Percentiles rank a stretch among this genome's conserved stretches.
These are phyloP conservation scores for Hura crepitans DNA, from an alignment of 441 rosid species.

Conservation along the genomic window DNA sequence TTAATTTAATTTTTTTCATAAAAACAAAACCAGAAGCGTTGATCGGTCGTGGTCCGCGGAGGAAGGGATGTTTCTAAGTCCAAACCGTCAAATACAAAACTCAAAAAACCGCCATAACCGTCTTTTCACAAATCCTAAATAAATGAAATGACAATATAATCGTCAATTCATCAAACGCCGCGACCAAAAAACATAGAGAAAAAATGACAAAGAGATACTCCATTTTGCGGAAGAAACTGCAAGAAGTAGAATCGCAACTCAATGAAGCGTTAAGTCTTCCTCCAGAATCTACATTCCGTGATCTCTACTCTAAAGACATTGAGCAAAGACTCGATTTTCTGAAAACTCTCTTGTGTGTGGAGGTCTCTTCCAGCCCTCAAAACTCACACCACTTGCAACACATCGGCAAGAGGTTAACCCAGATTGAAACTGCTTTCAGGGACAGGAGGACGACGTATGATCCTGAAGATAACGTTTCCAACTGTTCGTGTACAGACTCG, in stretches of 20 bases:
- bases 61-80: too few species aligned
- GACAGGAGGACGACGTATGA: not conserved
- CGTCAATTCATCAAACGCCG: too few species aligned
- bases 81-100: too few species aligned
- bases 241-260: conserved; percentile 42
- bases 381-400: conserved; percentile 33
- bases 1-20: too few species aligned
- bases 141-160: too few species aligned
- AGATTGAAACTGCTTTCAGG: conserved; percentile 29
- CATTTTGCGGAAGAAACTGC: conserved; percentile 46
- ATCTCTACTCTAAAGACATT: conserved; percentile 30
- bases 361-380: conserved; percentile 35
- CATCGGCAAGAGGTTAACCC: conserved; percentile 25
- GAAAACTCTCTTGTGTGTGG: conserved; percentile 46
- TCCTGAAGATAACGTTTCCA: conserved; percentile 24
- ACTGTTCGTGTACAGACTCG: conserved; percentile 41
- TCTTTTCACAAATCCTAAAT: too few species aligned
- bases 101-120: too few species aligned
- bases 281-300: conserved; percentile 16
- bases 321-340: conserved; percentile 40
- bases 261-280: conserved; percentile 23
- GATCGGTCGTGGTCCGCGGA: too few species aligned
- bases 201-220: conserved; percentile 28
- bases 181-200: too few species aligned
- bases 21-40: too few species aligned